Conservation (phyloP, 2,329 filamentous ascomycete genomes). For the Dactylellina parvicollis region DNA sequence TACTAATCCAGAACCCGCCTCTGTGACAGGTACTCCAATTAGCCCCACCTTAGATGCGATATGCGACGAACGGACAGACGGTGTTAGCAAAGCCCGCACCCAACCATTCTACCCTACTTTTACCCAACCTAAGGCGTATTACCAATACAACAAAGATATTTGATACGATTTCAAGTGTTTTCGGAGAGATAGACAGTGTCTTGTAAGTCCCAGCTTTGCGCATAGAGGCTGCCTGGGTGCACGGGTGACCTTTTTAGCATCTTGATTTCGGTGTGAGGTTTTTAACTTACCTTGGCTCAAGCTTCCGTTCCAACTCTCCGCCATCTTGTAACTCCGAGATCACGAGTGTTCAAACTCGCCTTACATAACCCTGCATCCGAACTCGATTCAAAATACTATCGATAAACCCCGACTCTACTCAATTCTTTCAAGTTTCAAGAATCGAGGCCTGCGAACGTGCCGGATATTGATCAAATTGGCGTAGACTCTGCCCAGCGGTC, state of each 20-base stretch:
- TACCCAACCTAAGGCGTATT: neutral
- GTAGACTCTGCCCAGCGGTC: slow-evolving; percentile 14
- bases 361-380: slow-evolving; percentile 13
- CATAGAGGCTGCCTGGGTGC: slow-evolving; percentile 5
- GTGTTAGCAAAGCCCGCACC: slow-evolving; percentile 9
- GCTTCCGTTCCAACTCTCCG: slow-evolving; percentile 30
- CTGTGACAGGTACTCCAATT: slow-evolving; percentile 14
- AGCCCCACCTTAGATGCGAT: slow-evolving; percentile 52
- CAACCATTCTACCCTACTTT: neutral
- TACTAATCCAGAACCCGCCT: slow-evolving; percentile 3
- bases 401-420: slow-evolving; percentile 7
- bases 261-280: slow-evolving; percentile 25
- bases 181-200: slow-evolving; percentile 10
- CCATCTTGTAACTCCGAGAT: slow-evolving; percentile 44
- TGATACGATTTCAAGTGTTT: slow-evolving; percentile 31
- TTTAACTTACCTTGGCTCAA: slow-evolving; percentile 37
- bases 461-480: slow-evolving; percentile 4
- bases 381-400: slow-evolving; percentile 7
- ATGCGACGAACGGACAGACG: slow-evolving; percentile 45
- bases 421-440: slow-evolving; percentile 2
- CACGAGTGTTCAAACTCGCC: slow-evolving; percentile 36
- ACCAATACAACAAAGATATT: slow-evolving; percentile 38
- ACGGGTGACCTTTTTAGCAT: slow-evolving; percentile 15
- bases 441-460: slow-evolving; percentile 10
- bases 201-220: slow-evolving; percentile 13